Percentiles rank a stretch among this genome's conserved stretches.
phyloP scores from a whole-genome alignment of 805 yeast genomes.

The Nakazawaea pomicola region DNA sequence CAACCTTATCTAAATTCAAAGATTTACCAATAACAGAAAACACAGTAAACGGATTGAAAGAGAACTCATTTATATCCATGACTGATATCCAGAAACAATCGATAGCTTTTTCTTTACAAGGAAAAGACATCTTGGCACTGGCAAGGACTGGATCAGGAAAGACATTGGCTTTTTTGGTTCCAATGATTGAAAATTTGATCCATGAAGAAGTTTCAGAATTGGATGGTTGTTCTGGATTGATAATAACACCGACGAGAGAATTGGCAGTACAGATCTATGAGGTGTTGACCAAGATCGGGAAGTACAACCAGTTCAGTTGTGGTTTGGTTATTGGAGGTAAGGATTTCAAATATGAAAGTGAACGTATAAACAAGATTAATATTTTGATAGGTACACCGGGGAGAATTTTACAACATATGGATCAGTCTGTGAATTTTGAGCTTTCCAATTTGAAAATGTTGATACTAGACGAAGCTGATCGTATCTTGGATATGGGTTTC shows the following conservation, averaged over 20 bases:
- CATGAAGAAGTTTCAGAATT: conserved; percentile 70
- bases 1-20: conserved; percentile 46
- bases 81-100: conserved; percentile 85
- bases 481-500: conserved; percentile 93
- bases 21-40: conserved; percentile 71
- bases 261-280: conserved; percentile 88
- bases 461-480: conserved; percentile 87
- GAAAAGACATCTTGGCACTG: conserved; percentile 77
- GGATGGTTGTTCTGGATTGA: conserved; percentile 87
- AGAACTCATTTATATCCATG: conserved; percentile 70
- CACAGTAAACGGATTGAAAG: conserved; percentile 68
- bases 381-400: conserved; percentile 92
- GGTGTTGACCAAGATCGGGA: conserved; percentile 78
- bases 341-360: conserved; percentile 76
- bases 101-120: conserved; percentile 71
- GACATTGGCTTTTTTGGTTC: conserved; percentile 81
- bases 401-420: conserved; percentile 82
- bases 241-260: conserved; percentile 91
- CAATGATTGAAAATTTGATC: conserved; percentile 66
- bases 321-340: conserved; percentile 94
- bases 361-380: conserved; percentile 73
- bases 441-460: conserved; percentile 69
- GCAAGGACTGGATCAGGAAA: conserved; percentile 92
- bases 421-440: conserved; percentile 80
- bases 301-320: conserved; percentile 70